Base-by-base conservation (phyloP, 2,329 filamentous ascomycete genomes). In the Apiospora kogelbergensis region DNA sequence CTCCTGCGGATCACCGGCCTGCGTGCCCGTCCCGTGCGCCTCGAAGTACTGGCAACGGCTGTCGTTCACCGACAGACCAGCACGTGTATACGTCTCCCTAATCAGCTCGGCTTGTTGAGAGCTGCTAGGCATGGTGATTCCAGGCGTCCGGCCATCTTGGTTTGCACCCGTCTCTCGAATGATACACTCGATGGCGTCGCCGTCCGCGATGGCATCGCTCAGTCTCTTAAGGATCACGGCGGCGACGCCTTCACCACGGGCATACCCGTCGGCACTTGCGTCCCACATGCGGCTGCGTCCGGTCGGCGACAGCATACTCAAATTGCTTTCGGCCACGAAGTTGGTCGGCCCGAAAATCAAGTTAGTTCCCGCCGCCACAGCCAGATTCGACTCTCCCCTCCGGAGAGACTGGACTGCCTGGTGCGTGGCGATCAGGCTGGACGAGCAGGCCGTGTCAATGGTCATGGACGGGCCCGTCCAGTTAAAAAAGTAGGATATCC, bases 201-300 rank as follows among this genome's bases (percentile, higher is more conserved):
- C 84, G 65, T 87, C 86, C 4, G 78, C 77, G 6, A 90, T 70
- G 1, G 88, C 88, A 45, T 80, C 80, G 42, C 81, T 82, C n/a
- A 84, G 76, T 0, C 80, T 81, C 75, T 89, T 89, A 20, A 90
- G 73, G 5, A 89, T 74, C 3, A 89, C 60, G 9, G 83, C 80
- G 0, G 80, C 84, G 10, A 85, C 75, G 1, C 87, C 88, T 72
- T 90, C 88, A 15, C 86, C 88, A 44, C 63, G 41, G 1, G 63
- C 63, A n/a, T 65, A 65, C 0, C 63, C 63, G n/a, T 65, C 26
- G 5, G 63, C 63, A 0, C 44, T 40, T 15, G n/a, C 2, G 5
- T 65, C 41, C 63, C 63, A 65, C 63, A 65, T 65, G 22, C 41
- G 22, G 7, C 10, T 15, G 1, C 41, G 37, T 1, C 63, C 63